Base-by-base conservation (phyloP, 768 basidiomycete genomes). In the Aureoboletus auriporus region DNA sequence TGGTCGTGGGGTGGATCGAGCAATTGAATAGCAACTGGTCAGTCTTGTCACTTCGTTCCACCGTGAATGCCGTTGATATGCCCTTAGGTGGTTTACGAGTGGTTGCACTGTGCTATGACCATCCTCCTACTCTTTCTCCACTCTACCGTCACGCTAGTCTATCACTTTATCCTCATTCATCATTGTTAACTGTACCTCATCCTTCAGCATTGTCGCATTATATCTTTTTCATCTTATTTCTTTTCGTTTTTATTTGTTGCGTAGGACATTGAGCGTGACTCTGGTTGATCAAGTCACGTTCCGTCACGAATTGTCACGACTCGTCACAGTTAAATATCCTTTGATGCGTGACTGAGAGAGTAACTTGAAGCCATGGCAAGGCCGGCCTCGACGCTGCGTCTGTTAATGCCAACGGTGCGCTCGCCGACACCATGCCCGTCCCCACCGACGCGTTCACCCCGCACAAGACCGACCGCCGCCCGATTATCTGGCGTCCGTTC, bases 1-100 rank as follows among this genome's bases (percentile, higher is more conserved):
- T 98, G 58, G 86, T 96, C 49, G 89, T 89, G 26, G 88, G 92
- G 60, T 98, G 95, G 95, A 94, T 97, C 59, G 92, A 96, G 70
- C 78, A 81, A 60, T 69, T 89, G 48, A 72, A 77, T 44, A 72
- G 73, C 46, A 73, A 77, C 42, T 83, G 81, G 81, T 82, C 62
- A 47, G 65, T 54, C 16, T 41, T 38, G 30, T 49, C n/a, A 1
- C 30, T 26, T 34, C 42, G 51, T 58, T 51, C 55, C 39, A 46
- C 50, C 14, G 44, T 39, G 54, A 59, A 49, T 59, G 23, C 34
- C 40, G 23, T 46, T 62, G 41, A 60, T 35, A 34, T 20, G 31
- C 39, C 57, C 57, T 61, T 64, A 87, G 85, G 85, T 88, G 86
- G 86, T 87, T 86, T 63, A 75, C 82, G 53, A 79, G 74, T 55